Conservation (phyloP, 495 filamentous ascomycete species). For the Daldinia concentrica region DNA sequence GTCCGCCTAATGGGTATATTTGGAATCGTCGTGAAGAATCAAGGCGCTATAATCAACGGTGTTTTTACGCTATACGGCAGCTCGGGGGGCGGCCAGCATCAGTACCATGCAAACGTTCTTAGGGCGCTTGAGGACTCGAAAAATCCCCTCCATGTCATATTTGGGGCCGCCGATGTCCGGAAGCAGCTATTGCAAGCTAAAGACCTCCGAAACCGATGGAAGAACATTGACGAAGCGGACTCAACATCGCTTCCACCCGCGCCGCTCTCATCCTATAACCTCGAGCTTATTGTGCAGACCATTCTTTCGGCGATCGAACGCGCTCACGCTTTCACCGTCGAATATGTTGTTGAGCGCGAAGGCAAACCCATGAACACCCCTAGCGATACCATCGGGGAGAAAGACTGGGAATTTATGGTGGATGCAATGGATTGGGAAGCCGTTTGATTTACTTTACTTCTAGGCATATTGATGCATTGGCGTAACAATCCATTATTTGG, state of each 20-base stretch:
- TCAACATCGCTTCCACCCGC: conserved; percentile 43
- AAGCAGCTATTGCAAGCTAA: conserved; percentile 66
- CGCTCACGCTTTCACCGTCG: conserved; percentile 46
- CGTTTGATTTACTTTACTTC: conserved; percentile 47
- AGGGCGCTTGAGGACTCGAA: conserved; percentile 58
- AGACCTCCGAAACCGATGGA: conserved; percentile 73
- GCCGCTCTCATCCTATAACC: conserved; percentile 63
- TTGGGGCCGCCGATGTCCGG: conserved; percentile 60
- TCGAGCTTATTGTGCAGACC: conserved; percentile 61
- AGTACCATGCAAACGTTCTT: conserved; percentile 72
- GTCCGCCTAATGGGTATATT: conserved; percentile 68
- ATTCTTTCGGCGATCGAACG: conserved; percentile 54
- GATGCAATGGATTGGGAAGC: conserved; percentile 74
- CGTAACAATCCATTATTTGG: neutral
- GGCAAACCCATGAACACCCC: conserved; percentile 15
- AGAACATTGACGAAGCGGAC: conserved; percentile 61
- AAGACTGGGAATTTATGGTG: conserved; percentile 68
- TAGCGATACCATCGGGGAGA: conserved; percentile 43
- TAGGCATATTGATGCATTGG: neutral
- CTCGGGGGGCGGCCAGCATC: conserved; percentile 48
- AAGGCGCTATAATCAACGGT: conserved; percentile 15
- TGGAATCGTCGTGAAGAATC: conserved; percentile 56
- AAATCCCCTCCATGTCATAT: conserved; percentile 61
- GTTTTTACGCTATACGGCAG: conserved; percentile 2
- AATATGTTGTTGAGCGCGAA: conserved; percentile 50